Evolutionary conservation across 352 stramenopile species (phyloP).

Genomic region (Globisporangium radiosum): DNA sequence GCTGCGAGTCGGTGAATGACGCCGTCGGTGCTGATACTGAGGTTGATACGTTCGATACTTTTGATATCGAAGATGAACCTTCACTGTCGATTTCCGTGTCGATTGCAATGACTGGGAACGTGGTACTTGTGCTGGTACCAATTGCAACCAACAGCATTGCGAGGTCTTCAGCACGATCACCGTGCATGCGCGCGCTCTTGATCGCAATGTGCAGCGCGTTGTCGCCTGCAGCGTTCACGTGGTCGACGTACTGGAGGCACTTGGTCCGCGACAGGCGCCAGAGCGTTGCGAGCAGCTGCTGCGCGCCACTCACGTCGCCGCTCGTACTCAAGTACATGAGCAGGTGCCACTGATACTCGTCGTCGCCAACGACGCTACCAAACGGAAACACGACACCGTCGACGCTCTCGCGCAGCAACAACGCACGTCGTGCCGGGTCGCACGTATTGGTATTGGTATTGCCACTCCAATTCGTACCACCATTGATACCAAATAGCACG

Average conservation of each 20-base stretch:
- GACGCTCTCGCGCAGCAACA: slow-evolving; percentile 26
- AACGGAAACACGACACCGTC: slow-evolving; percentile 21
- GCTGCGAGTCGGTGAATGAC: slow-evolving; percentile 19
- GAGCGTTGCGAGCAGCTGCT: slow-evolving; percentile 23
- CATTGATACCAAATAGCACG: slow-evolving; percentile 39
- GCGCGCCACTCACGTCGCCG: slow-evolving; percentile 36
- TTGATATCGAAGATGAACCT: background rate
- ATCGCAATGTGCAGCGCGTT: slow-evolving; percentile 68
- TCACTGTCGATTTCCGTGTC: background rate
- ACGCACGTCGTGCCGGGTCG: slow-evolving; percentile 15
- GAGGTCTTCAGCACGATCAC: slow-evolving; percentile 12
- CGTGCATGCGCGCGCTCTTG: slow-evolving; percentile 19
- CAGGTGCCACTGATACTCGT: slow-evolving; percentile 47
- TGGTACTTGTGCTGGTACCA: slow-evolving; percentile 11
- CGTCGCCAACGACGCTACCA: slow-evolving; percentile 26
- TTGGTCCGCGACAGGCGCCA: slow-evolving; percentile 10
- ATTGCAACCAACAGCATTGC: slow-evolving; percentile 39
- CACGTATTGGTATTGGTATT: slow-evolving; percentile 5
- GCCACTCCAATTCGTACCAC: slow-evolving; percentile 10
- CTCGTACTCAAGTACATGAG: slow-evolving; percentile 62
- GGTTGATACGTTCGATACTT: background rate
- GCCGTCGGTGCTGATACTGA: background rate
- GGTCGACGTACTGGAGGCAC: slow-evolving; percentile 36
- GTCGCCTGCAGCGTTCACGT: slow-evolving; percentile 56
- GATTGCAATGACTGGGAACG: too few relatives aligned